Evolutionary conservation across 1,284 basidiomycete species (phyloP).

Genomic region (Malassezia psittaci): DNA sequence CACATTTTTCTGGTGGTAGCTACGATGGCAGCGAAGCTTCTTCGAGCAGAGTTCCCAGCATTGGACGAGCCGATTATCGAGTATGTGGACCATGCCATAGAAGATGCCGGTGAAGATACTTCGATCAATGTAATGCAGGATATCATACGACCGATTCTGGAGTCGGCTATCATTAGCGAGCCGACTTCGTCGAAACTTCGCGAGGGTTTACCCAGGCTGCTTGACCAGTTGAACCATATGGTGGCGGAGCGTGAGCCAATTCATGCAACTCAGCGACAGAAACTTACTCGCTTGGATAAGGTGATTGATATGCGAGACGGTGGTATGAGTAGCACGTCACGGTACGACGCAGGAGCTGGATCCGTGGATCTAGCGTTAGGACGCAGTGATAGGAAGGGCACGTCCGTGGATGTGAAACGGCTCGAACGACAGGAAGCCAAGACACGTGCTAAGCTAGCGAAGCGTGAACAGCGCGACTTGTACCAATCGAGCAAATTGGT

Average conservation of each 20-base stretch:
- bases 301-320: slow-evolving; percentile 86
- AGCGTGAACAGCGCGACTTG: slow-evolving; percentile 66
- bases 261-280: slow-evolving; percentile 50
- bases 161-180: slow-evolving; percentile 36
- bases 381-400: slow-evolving; percentile 85
- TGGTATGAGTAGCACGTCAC: slow-evolving; percentile 46
- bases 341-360: slow-evolving; percentile 23
- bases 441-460: slow-evolving; percentile 93
- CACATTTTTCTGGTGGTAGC: no score
- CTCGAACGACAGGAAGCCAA: slow-evolving; percentile 98
- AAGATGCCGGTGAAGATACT: slow-evolving; percentile 61
- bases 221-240: slow-evolving; percentile 30
- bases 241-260: slow-evolving; percentile 30
- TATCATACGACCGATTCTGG: slow-evolving; percentile 40
- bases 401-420: slow-evolving; percentile 92
- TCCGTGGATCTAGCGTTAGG: slow-evolving; percentile 69
- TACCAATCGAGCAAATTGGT: slow-evolving; percentile 94
- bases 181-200: slow-evolving; percentile 21
- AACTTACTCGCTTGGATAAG: slow-evolving; percentile 60
- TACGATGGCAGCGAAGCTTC: slow-evolving; percentile 58
- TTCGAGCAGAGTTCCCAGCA: slow-evolving; percentile 67
- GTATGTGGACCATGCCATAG: slow-evolving; percentile 80
- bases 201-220: slow-evolving; percentile 22
- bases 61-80: slow-evolving; percentile 86
- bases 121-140: slow-evolving; percentile 33